A percentile compares a stretch with the other conserved stretches of the same genome.
Conservation (phyloP, 345 rosid species). For the Excoecaria cochinchinensis region DNA sequence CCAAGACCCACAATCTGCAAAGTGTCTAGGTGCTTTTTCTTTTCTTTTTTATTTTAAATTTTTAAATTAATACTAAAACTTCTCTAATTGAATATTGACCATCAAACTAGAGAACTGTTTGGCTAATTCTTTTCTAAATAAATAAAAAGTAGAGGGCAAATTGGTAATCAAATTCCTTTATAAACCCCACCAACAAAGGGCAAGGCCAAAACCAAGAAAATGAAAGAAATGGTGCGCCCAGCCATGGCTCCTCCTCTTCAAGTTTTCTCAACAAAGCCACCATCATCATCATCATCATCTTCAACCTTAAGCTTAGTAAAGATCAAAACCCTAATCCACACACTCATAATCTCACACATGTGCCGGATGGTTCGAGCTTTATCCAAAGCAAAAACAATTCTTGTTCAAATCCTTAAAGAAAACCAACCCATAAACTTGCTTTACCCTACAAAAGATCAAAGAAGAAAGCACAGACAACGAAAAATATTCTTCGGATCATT, state of each 20-base stretch:
- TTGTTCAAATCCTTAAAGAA: conserved; percentile 46
- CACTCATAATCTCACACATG: conserved; percentile 53
- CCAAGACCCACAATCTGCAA: conserved; percentile 25
- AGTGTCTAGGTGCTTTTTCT: neutral
- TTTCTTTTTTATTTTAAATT: too few species aligned
- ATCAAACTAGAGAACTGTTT: too few species aligned
- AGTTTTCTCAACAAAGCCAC: conserved; percentile 6
- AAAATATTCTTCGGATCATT: conserved; percentile 72
- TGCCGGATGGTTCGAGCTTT: conserved; percentile 53
- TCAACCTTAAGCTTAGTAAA: conserved; percentile 46
- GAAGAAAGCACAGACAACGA: conserved; percentile 40
- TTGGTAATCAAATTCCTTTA: conserved; percentile 16
- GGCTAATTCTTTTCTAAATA: conserved; percentile 28
- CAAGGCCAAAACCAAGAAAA: neutral
- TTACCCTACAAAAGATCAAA: conserved; percentile 38
- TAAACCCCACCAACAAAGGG: conserved; percentile 2
- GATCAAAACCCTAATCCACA: conserved; percentile 60
- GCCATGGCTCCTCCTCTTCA: conserved; percentile 12
- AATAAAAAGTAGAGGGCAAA: conserved; percentile 10
- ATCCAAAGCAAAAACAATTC: conserved; percentile 51
- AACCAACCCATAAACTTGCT: conserved; percentile 39
- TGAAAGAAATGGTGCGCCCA: conserved; percentile 15
- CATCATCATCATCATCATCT: conserved; percentile 40
- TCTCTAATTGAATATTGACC: too few species aligned
- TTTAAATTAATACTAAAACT: too few species aligned